Percentiles rank a stretch among this genome's conserved stretches.
Evolutionary conservation across 2,329 filamentous ascomycete species (phyloP).

Genomic region (Lithohypha guttulata): DNA sequence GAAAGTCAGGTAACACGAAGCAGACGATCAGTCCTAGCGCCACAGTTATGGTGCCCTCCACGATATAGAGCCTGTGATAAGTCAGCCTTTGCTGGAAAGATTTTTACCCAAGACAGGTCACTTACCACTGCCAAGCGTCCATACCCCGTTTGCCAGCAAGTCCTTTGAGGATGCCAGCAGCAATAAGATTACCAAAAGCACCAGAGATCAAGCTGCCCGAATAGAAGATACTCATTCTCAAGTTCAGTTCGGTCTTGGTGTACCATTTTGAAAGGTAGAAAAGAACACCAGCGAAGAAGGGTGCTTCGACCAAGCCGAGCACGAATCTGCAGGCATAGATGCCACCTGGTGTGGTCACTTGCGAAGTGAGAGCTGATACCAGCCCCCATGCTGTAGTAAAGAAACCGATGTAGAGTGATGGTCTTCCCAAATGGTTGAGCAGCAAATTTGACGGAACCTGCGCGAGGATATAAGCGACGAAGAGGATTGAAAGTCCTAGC

Average conservation of each 20-base stretch:
- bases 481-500: constrained; percentile 34
- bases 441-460: constrained; percentile 38
- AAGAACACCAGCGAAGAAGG: constrained; percentile 37
- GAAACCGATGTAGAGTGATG: constrained; percentile 35
- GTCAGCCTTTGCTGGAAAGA: too few species aligned
- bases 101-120: too few species aligned
- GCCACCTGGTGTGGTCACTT: constrained; percentile 32
- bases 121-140: constrained; percentile 32
- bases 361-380: constrained; percentile 35
- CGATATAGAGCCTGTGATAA: constrained; percentile 33
- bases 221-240: constrained; percentile 44
- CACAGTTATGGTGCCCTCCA: constrained; percentile 29
- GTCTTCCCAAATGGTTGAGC: constrained; percentile 26
- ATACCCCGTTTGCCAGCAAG: constrained; percentile 27
- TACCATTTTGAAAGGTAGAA: constrained; percentile 45
- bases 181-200: constrained; percentile 46
- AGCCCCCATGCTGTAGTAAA: constrained; percentile 37
- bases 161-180: constrained; percentile 38
- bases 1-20: constrained; percentile 29
- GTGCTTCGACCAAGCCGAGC: constrained; percentile 36
- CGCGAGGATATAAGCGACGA: constrained; percentile 32
- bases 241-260: constrained; percentile 37
- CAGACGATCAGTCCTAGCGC: constrained; percentile 27
- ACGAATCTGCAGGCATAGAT: constrained; percentile 35
- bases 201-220: constrained; percentile 40